A percentile compares a stretch with the other conserved stretches of the same genome.
Conservation (phyloP, 768 basidiomycete species). For the Leccinum disarticulatum region DNA sequence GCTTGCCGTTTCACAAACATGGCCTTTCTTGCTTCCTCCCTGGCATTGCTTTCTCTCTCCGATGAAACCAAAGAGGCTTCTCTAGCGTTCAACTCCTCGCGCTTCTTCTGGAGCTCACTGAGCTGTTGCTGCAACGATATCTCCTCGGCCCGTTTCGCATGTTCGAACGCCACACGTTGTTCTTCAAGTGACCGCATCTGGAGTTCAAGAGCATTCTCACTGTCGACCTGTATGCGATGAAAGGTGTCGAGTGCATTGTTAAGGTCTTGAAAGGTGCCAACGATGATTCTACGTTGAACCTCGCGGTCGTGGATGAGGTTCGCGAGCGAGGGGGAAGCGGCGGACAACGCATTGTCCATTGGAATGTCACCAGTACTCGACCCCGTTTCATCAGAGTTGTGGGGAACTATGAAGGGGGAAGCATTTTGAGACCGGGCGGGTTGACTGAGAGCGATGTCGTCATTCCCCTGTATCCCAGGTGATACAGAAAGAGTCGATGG, state of each 20-base stretch:
- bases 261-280: conserved; percentile 16
- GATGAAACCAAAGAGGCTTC: conserved; percentile 17
- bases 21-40: conserved; percentile 24
- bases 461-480: background rate
- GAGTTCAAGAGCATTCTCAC: conserved; percentile 14
- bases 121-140: conserved; percentile 18
- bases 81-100: conserved; percentile 21
- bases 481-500: conserved; percentile 13
- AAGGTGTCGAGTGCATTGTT: conserved; percentile 3
- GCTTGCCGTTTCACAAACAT: conserved; percentile 23
- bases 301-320: conserved; percentile 13
- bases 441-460: background rate
- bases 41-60: conserved; percentile 26
- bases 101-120: conserved; percentile 20
- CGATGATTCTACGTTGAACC: conserved; percentile 8
- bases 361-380: background rate
- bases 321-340: background rate
- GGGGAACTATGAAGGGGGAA: background rate
- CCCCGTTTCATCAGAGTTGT: background rate
- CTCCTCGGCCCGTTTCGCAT: conserved; percentile 19
- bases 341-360: background rate
- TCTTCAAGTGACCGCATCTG: conserved; percentile 16
- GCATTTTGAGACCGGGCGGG: background rate
- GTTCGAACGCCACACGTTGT: conserved; percentile 22
- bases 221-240: conserved; percentile 16